A percentile compares a stretch with the other conserved stretches of the same genome.
Evolutionary conservation across 2,329 filamentous ascomycete species (phyloP).

Genomic region (Talaromyces sp.): DNA sequence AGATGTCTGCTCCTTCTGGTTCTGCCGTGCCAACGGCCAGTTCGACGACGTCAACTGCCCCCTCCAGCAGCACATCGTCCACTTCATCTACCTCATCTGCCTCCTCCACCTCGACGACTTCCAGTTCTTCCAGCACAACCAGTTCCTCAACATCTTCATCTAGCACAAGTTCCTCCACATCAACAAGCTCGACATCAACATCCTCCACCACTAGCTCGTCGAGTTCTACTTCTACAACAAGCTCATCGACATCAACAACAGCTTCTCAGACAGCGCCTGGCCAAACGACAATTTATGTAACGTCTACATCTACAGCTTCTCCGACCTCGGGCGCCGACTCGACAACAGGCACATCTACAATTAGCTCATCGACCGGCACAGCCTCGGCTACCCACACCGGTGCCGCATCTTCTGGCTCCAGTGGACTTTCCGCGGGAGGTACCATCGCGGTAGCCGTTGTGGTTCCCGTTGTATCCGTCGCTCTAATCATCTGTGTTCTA

Average conservation of each 20-base stretch:
- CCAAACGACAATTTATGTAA: slow-evolving; percentile 6
- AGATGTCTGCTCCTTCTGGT: slow-evolving; percentile 12
- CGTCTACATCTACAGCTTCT: slow-evolving; percentile 19
- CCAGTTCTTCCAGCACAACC: slow-evolving; percentile 16
- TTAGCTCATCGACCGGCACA: slow-evolving; percentile 11
- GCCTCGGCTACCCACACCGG: slow-evolving; percentile 18
- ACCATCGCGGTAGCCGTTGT: slow-evolving; percentile 91
- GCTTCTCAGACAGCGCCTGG: slow-evolving; percentile 1
- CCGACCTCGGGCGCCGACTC: neutral
- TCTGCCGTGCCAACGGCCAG: slow-evolving; percentile 11
- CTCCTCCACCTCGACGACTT: slow-evolving; percentile 7
- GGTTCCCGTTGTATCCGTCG: slow-evolving; percentile 84
- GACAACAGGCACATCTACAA: neutral
- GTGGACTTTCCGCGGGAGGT: slow-evolving; percentile 49
- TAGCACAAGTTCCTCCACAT: slow-evolving; percentile 19
- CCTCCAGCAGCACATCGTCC: no score
- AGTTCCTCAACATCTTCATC: slow-evolving; percentile 17
- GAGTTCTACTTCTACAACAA: slow-evolving; percentile 6
- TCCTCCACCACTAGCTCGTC: slow-evolving; percentile 11
- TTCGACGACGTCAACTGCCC: slow-evolving; percentile 2
- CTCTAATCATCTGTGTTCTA: slow-evolving; percentile 69
- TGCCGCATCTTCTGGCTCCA: slow-evolving; percentile 15
- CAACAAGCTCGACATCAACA: slow-evolving; percentile 6
- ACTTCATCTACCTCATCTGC: slow-evolving; percentile 18
- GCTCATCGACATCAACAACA: slow-evolving; percentile 3